Evolutionary conservation across 306 rosid species (phyloP).

Genomic region (Malus fusca): DNA sequence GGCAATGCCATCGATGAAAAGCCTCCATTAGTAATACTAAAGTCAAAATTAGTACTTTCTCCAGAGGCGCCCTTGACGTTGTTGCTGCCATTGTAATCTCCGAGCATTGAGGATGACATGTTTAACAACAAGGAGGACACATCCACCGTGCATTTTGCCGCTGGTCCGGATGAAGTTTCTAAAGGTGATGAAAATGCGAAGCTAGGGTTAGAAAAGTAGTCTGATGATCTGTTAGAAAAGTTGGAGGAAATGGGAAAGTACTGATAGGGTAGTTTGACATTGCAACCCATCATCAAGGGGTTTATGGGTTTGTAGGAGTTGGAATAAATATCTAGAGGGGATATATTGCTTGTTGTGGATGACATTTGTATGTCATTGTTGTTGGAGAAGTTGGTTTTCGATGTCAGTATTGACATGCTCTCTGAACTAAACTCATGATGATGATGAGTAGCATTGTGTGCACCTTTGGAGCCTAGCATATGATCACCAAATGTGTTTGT

Average conservation of each 20-base stretch:
- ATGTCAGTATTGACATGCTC: constrained; percentile 28
- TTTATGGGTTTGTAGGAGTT: constrained; percentile 26
- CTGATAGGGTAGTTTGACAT: constrained; percentile 25
- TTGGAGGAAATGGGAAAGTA: constrained; percentile 21
- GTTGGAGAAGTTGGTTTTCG: constrained; percentile 35
- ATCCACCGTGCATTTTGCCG: constrained; percentile 30
- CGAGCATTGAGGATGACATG: constrained; percentile 70
- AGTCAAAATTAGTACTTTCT: constrained; percentile 3
- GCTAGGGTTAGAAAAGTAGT: constrained; percentile 27
- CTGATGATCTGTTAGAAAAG: constrained; percentile 12
- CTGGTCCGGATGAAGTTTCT: constrained; percentile 15
- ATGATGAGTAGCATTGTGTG: not conserved
- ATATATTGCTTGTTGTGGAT: constrained; percentile 1
- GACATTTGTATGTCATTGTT: constrained; percentile 27
- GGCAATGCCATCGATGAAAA: constrained; percentile 23
- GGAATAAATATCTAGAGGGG: constrained; percentile 31
- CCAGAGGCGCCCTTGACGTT: not conserved
- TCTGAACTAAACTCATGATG: constrained; percentile 32
- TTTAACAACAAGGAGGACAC: constrained; percentile 57
- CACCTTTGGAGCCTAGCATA: constrained; percentile 26
- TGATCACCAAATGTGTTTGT: constrained; percentile 18
- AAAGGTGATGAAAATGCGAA: constrained; percentile 32
- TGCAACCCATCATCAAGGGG: not conserved
- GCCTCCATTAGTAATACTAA: constrained; percentile 4
- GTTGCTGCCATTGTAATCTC: constrained; percentile 21